Conservation (phyloP, 768 basidiomycete genomes). For the Tylopilus vinaceipallidus region DNA sequence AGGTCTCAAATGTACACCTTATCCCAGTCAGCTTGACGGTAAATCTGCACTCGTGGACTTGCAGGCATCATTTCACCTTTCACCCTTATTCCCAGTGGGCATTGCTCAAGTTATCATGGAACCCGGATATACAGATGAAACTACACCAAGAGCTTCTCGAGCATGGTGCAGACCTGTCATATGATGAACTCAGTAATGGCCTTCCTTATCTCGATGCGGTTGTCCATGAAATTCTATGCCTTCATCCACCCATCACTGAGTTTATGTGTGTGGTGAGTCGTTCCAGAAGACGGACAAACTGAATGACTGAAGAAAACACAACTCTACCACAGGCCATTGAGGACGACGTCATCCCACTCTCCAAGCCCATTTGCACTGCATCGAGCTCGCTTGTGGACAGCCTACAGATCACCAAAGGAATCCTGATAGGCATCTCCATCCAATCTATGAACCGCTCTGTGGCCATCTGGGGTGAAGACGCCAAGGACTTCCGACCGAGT, state of each 20-base stretch:
- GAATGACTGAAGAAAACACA: too few species aligned
- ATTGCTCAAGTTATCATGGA: too few species aligned
- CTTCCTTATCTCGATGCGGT: constrained; percentile 56
- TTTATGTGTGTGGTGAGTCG: too few species aligned
- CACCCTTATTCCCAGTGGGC: too few species aligned
- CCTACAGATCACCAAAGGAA: constrained; percentile 48
- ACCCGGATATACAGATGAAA: too few species aligned
- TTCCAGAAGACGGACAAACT: too few species aligned
- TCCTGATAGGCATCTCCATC: constrained; percentile 43
- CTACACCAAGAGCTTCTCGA: too few species aligned
- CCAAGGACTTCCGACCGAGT: constrained; percentile 57
- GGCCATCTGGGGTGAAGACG: constrained; percentile 58
- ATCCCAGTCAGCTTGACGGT: constrained; percentile 22
- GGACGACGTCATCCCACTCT: constrained; percentile 60
- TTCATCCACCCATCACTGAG: not conserved
- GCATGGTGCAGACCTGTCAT: constrained; percentile 42
- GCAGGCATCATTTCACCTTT: not conserved
- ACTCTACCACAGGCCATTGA: constrained; percentile 35
- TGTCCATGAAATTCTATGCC: constrained; percentile 41
- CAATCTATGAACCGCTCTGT: constrained; percentile 47
- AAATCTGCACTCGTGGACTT: not conserved
- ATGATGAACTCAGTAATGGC: constrained; percentile 46
- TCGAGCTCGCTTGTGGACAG: constrained; percentile 37
- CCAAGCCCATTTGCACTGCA: constrained; percentile 41
- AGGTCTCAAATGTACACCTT: too few species aligned